These are phyloP conservation scores for Geotrichum citri-aurantii DNA, from an alignment of 1,139 yeast genomes.

Conservation along the genomic window DNA sequence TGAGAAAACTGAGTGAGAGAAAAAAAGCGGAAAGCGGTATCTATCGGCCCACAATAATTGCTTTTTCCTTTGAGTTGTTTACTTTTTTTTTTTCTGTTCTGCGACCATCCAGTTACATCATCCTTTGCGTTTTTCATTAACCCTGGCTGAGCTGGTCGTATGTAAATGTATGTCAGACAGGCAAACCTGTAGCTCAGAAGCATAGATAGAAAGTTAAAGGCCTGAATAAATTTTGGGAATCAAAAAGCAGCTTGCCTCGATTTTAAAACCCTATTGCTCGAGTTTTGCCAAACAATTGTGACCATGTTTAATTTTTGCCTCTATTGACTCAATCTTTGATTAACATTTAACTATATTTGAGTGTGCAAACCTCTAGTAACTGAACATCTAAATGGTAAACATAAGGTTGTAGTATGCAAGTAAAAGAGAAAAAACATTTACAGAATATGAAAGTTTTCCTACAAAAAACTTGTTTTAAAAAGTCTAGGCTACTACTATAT, in stretches of 20 bases:
- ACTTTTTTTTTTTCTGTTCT: too few relatives aligned
- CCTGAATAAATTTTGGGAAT: too few relatives aligned
- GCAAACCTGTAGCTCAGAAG: neutral
- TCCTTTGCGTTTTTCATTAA: neutral
- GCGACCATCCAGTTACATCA: neutral
- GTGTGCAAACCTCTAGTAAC: too few relatives aligned
- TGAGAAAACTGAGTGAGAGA: neutral
- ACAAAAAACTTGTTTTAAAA: too few relatives aligned
- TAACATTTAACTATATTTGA: too few relatives aligned
- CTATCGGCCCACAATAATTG: neutral
- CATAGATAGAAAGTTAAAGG: neutral
- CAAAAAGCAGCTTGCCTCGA: neutral
- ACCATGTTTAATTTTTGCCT: neutral
- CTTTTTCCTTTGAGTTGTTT: neutral
- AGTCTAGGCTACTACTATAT: too few relatives aligned
- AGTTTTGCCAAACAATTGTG: neutral
- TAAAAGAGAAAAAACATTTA: too few relatives aligned
- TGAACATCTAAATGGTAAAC: too few relatives aligned
- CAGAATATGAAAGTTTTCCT: too few relatives aligned
- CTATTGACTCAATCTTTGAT: too few relatives aligned
- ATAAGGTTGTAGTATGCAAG: too few relatives aligned
- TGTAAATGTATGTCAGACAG: neutral
- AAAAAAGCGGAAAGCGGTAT: neutral
- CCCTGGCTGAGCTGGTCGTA: neutral
- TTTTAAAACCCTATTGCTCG: neutral